Conservation (phyloP, 192 early-diverging fungal genomes). For the Entomortierella lignicola region DNA sequence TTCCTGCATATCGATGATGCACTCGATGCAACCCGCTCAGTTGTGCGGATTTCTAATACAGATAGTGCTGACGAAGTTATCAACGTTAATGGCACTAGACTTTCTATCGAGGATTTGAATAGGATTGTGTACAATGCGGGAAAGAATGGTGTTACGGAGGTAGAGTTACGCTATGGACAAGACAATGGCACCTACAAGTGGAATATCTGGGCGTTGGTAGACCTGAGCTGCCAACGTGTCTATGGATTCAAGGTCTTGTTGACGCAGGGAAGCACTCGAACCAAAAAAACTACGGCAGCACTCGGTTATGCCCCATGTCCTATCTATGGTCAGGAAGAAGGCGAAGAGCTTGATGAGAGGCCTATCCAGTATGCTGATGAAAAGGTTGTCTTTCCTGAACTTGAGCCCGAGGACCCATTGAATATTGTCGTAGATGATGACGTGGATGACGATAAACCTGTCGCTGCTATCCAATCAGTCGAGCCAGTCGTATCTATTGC, state of each 20-base stretch:
- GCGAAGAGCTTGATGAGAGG: slow-evolving; percentile 33
- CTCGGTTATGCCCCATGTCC: slow-evolving; percentile 59
- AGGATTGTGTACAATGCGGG: slow-evolving; percentile 56
- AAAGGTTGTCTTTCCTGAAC: slow-evolving; percentile 29
- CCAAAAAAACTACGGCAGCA: slow-evolving; percentile 20
- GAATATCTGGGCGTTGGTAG: slow-evolving; percentile 62
- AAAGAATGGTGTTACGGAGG: slow-evolving; percentile 35
- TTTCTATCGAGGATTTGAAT: slow-evolving; percentile 41
- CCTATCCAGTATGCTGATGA: slow-evolving; percentile 55
- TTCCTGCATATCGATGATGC: slow-evolving; percentile 57
- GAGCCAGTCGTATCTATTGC: slow-evolving; percentile 32
- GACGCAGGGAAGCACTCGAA: background rate
- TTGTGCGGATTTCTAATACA: slow-evolving; percentile 31
- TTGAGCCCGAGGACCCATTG: slow-evolving; percentile 1
- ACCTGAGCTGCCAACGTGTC: slow-evolving; percentile 56
- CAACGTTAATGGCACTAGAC: slow-evolving; percentile 24
- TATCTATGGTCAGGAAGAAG: slow-evolving; percentile 39
- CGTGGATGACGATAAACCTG: slow-evolving; percentile 38
- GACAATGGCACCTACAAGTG: slow-evolving; percentile 25
- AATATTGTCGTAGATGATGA: slow-evolving; percentile 32
- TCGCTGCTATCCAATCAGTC: slow-evolving; percentile 1
- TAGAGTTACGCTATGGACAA: slow-evolving; percentile 35
- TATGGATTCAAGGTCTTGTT: slow-evolving; percentile 60
- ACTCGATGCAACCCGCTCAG: slow-evolving; percentile 16
- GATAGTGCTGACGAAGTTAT: slow-evolving; percentile 12